Evolutionary conservation across 352 stramenopile genomes (phyloP), one percentile per base, ranked within the genome.

Genomic region (Phytopythium sindhum): DNA sequence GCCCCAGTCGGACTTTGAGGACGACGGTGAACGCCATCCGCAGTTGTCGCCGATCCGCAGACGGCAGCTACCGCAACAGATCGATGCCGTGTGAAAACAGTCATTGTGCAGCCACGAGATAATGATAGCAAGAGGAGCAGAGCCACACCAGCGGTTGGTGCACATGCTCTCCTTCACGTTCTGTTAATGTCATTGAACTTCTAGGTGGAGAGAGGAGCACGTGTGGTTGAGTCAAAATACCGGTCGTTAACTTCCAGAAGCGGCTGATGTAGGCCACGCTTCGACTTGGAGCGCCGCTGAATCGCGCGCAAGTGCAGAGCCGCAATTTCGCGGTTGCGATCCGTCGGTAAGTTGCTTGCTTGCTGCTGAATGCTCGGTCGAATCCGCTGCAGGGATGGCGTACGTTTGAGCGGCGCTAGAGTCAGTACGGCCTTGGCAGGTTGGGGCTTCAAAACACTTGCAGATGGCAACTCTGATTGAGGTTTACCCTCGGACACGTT

Each of bases 251-350:
- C 67, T 37, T 86, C 69, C 19, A 72, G 55, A 12, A 74, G 59
- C 29, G 69, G 45, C 12, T 69, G 71, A 44, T 71, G 71, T 17
- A 63, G 63, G 33, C 64, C 63, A 6, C 74, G 74, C 24, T 74
- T 72, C 9, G 69, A 60, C 57, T 77, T 81, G 28, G 80, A 78
- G 9, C 82, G 72, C 35, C 78, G 76, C 48, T 89, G 78, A 29
- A 91, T 73, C 28, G 78, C 78, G 23, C 76, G 73, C 23, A 85
- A 45, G 50, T 91, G 80, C 17, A 91, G 68, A 11, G 73, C 45
- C 3, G 82, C 80, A 23, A 91, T 91, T 48, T 88, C 82, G 63
- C 78, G 74, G 72, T 91, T 88, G 11, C 82, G 80, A 55, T 90
- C 82, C 1, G 66, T 57, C 5, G 73, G 75, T 6, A 67, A 31